Evolutionary conservation across 2,329 filamentous ascomycete species (phyloP), one percentile per base, ranked within the genome.

Genomic region (Cladorrhinum sp.): DNA sequence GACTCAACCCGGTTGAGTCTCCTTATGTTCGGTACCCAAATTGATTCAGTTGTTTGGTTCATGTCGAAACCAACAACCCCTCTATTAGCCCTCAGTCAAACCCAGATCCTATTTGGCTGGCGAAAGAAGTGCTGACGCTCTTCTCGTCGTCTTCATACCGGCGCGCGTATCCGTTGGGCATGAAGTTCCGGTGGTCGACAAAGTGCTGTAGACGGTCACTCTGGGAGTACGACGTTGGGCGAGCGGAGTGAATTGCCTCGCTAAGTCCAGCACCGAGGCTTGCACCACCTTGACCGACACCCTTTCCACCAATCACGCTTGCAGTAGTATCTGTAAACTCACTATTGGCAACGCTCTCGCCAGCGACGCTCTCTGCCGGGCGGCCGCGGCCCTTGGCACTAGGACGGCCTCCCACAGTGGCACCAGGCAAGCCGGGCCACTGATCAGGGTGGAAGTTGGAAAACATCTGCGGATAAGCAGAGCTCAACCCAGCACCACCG

Each of bases 61-160:
- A 59, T 59, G 56, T 59, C 12, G 49, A 62, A 64, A 60, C 48
- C 58, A 57, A 58, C 57, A 32, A 59, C 50, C 38, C 38, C 24
- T 8, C 23, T 23, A 29, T 9, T 9, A 49, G 13, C 53, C 8
- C 71, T 82, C 80, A 82, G 71, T 83, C 81, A 66, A 81, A 83
- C 62, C 81, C 80, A 16, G 72, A 62, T 20, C 82, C 92, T 67
- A 97, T 87, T 76, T 98, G 95, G 78, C 92, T 97, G 63, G 93
- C 93, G 78, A 98, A 99, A 53, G 93, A 93, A 56, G 95, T 98
- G 71, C 92, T 96, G 70, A 98, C 86, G 76, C 93, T 98, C 77
- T 95, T 92, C 70, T 95, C 92, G 73, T 98, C 95, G 67, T 99
- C 95, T 67, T 99, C 95, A 64, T 89, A 86, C 56, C 80, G 81